A percentile compares a stretch with the other conserved stretches of the same genome.
phyloP scores from a whole-genome alignment of 768 basidiomycete genomes.

The Serendipita sp. region DNA sequence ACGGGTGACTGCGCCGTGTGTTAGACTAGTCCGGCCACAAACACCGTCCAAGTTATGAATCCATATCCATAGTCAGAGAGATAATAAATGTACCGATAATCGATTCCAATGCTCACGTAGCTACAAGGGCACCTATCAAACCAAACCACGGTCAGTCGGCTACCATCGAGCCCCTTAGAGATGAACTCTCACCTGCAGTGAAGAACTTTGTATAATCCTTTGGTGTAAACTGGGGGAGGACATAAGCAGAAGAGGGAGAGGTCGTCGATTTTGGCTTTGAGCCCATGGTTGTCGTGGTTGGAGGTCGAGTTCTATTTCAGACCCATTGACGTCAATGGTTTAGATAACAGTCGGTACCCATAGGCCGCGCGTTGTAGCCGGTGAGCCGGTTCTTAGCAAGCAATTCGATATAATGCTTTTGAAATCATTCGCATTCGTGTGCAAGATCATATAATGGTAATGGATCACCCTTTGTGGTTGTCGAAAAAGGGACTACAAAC shows the following conservation, averaged over 20 bases:
- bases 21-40: conserved; percentile 28
- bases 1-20: conserved; percentile 78
- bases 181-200: conserved; percentile 31
- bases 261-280: not conserved
- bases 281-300: not conserved
- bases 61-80: conserved; percentile 21
- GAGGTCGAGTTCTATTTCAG: not conserved
- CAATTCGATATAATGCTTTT: too few relatives aligned
- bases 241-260: not conserved
- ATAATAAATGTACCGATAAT: not conserved
- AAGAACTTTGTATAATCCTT: conserved; percentile 52
- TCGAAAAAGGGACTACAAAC: too few relatives aligned
- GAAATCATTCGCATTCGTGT: too few relatives aligned
- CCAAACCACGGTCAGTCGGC: conserved; percentile 19
- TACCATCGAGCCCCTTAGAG: too few relatives aligned
- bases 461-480: too few relatives aligned
- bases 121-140: conserved; percentile 39
- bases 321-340: not conserved
- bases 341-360: not conserved
- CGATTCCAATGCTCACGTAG: conserved; percentile 28
- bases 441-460: too few relatives aligned
- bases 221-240: conserved; percentile 26
- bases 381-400: too few relatives aligned
- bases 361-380: not conserved
- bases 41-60: not conserved